These are phyloP conservation scores for Roridomyces roridus DNA, from an alignment of 768 basidiomycete genomes.

Conservation along the genomic window DNA sequence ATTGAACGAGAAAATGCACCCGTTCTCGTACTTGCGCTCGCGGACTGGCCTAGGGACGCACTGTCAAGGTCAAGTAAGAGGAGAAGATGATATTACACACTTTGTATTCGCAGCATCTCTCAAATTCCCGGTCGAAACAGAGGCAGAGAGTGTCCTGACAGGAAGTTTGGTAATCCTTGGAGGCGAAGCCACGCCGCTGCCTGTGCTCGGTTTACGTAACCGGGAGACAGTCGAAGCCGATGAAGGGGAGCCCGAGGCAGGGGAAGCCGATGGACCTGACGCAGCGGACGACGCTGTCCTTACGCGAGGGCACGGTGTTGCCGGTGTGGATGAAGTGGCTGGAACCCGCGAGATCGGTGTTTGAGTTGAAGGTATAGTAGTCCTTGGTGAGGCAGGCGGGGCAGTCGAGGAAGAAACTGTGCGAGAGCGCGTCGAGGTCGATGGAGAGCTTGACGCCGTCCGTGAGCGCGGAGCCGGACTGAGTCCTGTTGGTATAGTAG, in stretches of 20 bases:
- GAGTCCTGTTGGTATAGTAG: background rate
- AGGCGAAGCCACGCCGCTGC: background rate
- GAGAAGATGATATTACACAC: background rate
- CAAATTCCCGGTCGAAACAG: background rate
- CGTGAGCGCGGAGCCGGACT: background rate
- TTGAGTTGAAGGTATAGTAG: background rate
- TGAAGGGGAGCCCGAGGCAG: no score
- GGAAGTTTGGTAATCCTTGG: background rate
- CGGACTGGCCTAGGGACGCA: no score
- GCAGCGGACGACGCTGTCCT: no score
- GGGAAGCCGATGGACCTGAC: no score
- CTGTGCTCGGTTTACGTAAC: background rate
- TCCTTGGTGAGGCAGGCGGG: background rate
- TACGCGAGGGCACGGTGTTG: no score
- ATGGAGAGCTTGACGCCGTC: background rate
- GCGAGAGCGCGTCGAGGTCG: background rate
- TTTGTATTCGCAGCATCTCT: background rate
- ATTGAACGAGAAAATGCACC: no score
- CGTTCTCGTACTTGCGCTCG: background rate
- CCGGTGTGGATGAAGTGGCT: no score
- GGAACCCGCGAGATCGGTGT: background rate
- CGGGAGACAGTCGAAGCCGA: background rate
- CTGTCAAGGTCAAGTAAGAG: no score
- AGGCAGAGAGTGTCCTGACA: background rate
- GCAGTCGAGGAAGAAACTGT: background rate